Percentiles rank a stretch among this genome's conserved stretches.
Conservation (phyloP, 23 red algal genomes). For the Cyanidioschyzon merolae region DNA sequence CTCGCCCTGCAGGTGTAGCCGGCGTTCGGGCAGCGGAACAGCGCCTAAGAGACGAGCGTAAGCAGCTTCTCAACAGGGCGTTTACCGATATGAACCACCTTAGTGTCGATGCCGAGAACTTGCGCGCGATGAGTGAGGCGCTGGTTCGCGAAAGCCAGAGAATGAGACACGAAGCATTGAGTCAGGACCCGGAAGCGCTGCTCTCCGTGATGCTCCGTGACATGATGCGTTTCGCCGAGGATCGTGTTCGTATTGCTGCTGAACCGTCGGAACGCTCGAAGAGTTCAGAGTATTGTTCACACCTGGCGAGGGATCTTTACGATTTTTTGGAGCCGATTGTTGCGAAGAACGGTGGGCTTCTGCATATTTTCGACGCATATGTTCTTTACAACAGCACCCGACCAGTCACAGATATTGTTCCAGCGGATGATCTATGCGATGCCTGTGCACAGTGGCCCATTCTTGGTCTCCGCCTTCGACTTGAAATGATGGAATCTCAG, state of each 20-base stretch:
- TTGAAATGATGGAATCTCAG: not conserved
- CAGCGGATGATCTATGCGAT: not conserved
- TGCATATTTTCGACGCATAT: not conserved
- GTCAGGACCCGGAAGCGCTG: not conserved
- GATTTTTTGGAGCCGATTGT: not conserved
- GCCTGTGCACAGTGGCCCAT: not conserved
- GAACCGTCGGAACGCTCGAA: not conserved
- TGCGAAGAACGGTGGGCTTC: not conserved
- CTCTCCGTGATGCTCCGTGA: not conserved
- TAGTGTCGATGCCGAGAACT: not conserved
- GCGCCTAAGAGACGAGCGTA: not conserved
- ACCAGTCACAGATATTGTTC: not conserved
- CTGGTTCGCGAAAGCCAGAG: not conserved
- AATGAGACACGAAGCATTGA: not conserved
- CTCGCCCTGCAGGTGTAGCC: not conserved
- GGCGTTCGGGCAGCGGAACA: not conserved
- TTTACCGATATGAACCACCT: not conserved
- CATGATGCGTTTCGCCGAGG: not conserved
- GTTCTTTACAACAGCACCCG: conserved; percentile 13
- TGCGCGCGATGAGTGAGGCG: not conserved
- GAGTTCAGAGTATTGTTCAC: not conserved
- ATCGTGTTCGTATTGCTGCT: not conserved
- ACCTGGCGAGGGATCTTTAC: not conserved
- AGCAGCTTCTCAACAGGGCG: not conserved
- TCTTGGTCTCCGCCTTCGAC: not conserved